Base-by-base conservation (phyloP, 1,284 basidiomycete species). In the Naganishia cerealis region DNA sequence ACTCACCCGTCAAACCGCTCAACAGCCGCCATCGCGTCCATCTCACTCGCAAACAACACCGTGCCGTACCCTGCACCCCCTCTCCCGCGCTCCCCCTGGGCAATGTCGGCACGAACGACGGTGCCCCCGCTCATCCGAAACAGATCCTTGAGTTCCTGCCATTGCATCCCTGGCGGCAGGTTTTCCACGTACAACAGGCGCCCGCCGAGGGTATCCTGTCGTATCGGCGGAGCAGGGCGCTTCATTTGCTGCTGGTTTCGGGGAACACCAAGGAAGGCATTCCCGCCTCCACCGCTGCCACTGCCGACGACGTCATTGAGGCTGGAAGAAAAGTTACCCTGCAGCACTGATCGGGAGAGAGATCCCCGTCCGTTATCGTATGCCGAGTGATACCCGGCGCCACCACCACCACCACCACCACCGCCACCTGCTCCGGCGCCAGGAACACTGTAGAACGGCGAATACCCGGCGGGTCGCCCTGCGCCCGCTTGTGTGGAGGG, bases 121-220 rank as follows among this genome's bases (percentile, higher is more conserved):
- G 89, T 88, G 10, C 92, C 67, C 26, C 67, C 93, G 1, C 90
- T 90, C 72, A 90, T 87, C 13, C 93, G 86, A 78, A 95, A 93
- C 3, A 95, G 84, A 75, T 96, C 93, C 79, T 95, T 95, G 69
- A 97, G 85, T 75, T 96, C 93, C 81, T 98, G 95, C 95, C 95
- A 99, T 82, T 96, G 94, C 75, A 91, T 91, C 73, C 94, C 90
- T 80, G 95, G 91, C 0, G 94, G 94, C n/a, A 97, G 85, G 72
- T 86, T 86, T 24, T 84, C 84, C 21, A 87, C 84, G 70, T 93
- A 92, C 21, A 94, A 82, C 73, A 87, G 91, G 52, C 81, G 68
- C 75, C 80, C 67, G 71, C 77, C 67, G 73, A 74, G 16, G 74
- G 80, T 56, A 71, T 74, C 26, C 74, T 76, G 65, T 38, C 65